These are phyloP conservation scores for Russula dissimulans DNA, from an alignment of 768 basidiomycete genomes.

Conservation along the genomic window DNA sequence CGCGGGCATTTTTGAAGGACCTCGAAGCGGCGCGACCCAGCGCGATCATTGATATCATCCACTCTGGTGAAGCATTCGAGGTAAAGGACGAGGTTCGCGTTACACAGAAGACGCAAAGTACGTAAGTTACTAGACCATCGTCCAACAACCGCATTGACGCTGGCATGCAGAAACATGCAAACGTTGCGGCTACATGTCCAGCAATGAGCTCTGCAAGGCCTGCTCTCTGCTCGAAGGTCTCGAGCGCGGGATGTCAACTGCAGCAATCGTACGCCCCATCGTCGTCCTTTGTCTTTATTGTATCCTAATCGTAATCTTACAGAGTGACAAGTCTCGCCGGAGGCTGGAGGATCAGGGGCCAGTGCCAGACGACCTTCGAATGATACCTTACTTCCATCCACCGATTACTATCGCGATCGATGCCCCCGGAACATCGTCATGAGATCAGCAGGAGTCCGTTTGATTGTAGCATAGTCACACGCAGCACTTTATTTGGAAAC, in stretches of 20 bases:
- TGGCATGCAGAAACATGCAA: slow-evolving; percentile 65
- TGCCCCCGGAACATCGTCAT: neutral
- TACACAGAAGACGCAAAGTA: slow-evolving; percentile 77
- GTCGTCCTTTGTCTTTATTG: neutral
- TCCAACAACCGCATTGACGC: neutral
- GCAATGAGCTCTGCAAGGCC: slow-evolving; percentile 94
- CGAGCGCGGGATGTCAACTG: slow-evolving; percentile 58
- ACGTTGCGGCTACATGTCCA: slow-evolving; percentile 92
- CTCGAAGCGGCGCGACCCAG: slow-evolving; percentile 90
- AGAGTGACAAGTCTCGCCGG: slow-evolving; percentile 64
- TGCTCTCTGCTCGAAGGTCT: slow-evolving; percentile 86
- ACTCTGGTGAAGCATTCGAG: slow-evolving; percentile 90
- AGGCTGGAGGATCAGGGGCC: slow-evolving; percentile 51
- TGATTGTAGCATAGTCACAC: neutral
- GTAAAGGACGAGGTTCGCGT: slow-evolving; percentile 78
- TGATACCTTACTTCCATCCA: slow-evolving; percentile 61
- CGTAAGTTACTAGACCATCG: slow-evolving; percentile 24
- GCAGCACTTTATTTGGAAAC: neutral
- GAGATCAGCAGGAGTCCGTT: neutral
- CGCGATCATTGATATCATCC: slow-evolving; percentile 96
- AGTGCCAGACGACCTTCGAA: slow-evolving; percentile 59
- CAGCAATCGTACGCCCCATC: slow-evolving; percentile 37
- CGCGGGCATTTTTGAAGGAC: slow-evolving; percentile 89
- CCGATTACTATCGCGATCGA: slow-evolving; percentile 25
- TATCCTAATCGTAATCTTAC: slow-evolving; percentile 7